phyloP scores from a whole-genome alignment of 805 yeast genomes.

The Metschnikowia colocasiae region DNA sequence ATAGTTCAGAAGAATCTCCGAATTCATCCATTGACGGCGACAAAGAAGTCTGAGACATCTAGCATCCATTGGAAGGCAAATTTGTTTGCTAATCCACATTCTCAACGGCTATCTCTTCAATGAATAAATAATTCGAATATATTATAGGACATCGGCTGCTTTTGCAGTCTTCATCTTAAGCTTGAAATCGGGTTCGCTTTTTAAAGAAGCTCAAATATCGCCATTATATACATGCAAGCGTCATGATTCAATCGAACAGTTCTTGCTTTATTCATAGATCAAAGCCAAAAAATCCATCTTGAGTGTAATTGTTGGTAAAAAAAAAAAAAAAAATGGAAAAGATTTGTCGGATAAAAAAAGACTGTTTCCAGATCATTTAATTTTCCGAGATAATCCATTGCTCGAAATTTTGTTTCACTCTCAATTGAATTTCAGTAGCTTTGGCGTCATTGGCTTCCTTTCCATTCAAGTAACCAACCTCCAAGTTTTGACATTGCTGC shows the following conservation, averaged over 20 bases:
- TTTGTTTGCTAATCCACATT: background rate
- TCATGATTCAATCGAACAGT: background rate
- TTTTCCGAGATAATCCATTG: constrained; percentile 64
- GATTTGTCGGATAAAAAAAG: constrained; percentile 1
- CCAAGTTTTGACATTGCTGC: constrained; percentile 50
- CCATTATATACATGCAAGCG: constrained; percentile 12
- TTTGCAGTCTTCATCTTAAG: background rate
- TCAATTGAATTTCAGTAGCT: constrained; percentile 51
- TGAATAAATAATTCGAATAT: background rate
- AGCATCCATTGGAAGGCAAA: background rate
- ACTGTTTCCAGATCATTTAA: constrained; percentile 2
- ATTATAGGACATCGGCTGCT: background rate
- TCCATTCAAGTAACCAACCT: constrained; percentile 38
- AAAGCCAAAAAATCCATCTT: background rate
- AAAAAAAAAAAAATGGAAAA: constrained; percentile 12
- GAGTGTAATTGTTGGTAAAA: background rate
- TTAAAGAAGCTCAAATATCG: constrained; percentile 2
- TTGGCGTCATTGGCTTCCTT: constrained; percentile 28
- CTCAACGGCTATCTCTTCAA: background rate
- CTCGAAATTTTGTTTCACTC: constrained; percentile 55
- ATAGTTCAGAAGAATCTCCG: background rate
- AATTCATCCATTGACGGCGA: constrained; percentile 1
- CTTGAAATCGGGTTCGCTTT: background rate
- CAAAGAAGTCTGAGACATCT: constrained; percentile 1
- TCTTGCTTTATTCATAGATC: constrained; percentile 1